A percentile compares a stretch with the other conserved stretches of the same genome.
Conservation (phyloP, 129 eudicot species). For the Helianthus annuus region HanXRQr2.0-SUNRISE NC_035441.2:166370211-166370710, state of each 20-base stretch:
- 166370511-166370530: conserved; percentile 83
- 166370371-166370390: conserved; percentile 59
- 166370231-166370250: conserved; percentile 47
- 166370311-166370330: conserved; percentile 98
- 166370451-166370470: conserved; percentile 94
- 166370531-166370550: conserved; percentile 89
- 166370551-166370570: conserved; percentile 93
- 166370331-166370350: conserved; percentile 96
- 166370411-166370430: conserved; percentile 87
- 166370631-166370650: conserved; percentile 83
- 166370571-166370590: conserved; percentile 89
- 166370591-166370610: conserved; percentile 92
- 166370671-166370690: conserved; percentile 80
- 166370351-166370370: conserved; percentile 93
- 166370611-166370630: conserved; percentile 99
- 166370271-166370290: conserved; percentile 77
- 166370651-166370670: conserved; percentile 66
- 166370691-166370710: conserved; percentile 73
- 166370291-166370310: conserved; percentile 97
- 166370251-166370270: conserved; percentile 77
- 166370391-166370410: conserved; percentile 92
- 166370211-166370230: conserved; percentile 81
- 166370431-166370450: conserved; percentile 90
- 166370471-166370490: conserved; percentile 99
- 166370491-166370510: conserved; percentile 92